Base-by-base conservation (phyloP, 495 filamentous ascomycete genomes). In the Talaromyces liani region DNA sequence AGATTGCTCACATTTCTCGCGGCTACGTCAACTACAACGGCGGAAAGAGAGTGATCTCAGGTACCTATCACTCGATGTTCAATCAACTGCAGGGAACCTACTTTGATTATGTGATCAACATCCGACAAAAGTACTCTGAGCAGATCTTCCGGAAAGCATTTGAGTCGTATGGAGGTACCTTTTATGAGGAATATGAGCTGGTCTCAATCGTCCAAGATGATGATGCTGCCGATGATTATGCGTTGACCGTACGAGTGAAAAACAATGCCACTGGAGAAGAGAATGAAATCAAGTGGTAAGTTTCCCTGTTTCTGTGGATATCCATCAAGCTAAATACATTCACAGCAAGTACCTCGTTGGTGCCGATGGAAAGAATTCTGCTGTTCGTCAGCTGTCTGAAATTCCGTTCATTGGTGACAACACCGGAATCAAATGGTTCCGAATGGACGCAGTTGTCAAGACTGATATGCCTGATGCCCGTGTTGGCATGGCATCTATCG, bases 381-480 rank as follows among this genome's bases (percentile, higher is more conserved):
- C 36, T 16, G 36, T 41, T 12, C 67, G 78, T 29, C 55, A 68
- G 31, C 56, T 72, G 3, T 64, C 78, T 29, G 67, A 69, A 18
- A 77, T 82, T 51, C 68, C 69, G 1, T 81, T 80, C 56, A 70
- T 76, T 39, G 79, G 80, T 6, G 71, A 69, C n/a, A 73, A 68
- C 29, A 76, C 67, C 4, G 70, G 73, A 39, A 73, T 75, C 59
- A 72, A 77, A 63, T 82, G 78, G 77, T 74, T 83, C 1, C 71
- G 79, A 27, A 78, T 83, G n/a, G 79, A 83, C 62, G 79, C 77
- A 1, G 60, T 77, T 6, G 72, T 83, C 4, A 75, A 82, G 62
- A 82, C 79, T 0, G 67, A 80, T 58, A 75, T 84, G 71, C 83
- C 83, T 0, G 0, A 81, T 58, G 49, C 62, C 9, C 57, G 63